Evolutionary conservation across 1,284 basidiomycete genomes (phyloP).

Genomic region (Apiotrichum porosum): DNA sequence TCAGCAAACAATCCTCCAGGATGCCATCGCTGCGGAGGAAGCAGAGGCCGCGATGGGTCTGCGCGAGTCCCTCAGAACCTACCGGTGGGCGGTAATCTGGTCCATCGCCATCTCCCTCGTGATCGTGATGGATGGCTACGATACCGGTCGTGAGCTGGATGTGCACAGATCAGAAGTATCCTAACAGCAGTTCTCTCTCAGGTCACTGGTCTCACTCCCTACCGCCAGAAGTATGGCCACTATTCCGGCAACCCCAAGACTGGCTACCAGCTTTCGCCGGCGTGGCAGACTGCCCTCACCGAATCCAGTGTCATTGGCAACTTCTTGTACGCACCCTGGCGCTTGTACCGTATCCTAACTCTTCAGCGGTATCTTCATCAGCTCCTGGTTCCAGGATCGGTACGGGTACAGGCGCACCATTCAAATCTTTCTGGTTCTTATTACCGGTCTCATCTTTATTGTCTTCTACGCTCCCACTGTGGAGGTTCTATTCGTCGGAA

Average conservation of each 20-base stretch:
- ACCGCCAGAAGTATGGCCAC: constrained; percentile 12
- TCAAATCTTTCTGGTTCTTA: constrained; percentile 29
- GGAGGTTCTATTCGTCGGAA: constrained; percentile 17
- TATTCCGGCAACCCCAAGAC: not conserved
- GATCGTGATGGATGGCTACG: constrained; percentile 11
- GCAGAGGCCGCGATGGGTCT: no score
- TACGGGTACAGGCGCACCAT: constrained; percentile 27
- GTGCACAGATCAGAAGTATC: no score
- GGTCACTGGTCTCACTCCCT: constrained; percentile 9
- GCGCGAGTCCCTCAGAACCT: constrained; percentile 9
- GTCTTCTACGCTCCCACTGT: constrained; percentile 42
- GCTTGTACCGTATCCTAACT: not conserved
- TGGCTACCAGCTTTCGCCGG: not conserved
- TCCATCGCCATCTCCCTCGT: constrained; percentile 16
- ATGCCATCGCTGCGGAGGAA: no score
- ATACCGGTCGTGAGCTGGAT: no score
- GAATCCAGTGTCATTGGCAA: constrained; percentile 15
- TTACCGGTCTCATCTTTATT: constrained; percentile 33
- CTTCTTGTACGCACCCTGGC: constrained; percentile 25
- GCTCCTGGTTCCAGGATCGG: constrained; percentile 19
- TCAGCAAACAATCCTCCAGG: no score
- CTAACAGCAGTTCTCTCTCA: constrained; percentile 8
- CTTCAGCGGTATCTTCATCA: constrained; percentile 22
- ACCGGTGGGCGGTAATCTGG: constrained; percentile 17
- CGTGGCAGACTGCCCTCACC: constrained; percentile 22